These are phyloP conservation scores for Xylaria multiplex DNA, from an alignment of 2,329 filamentous ascomycete species.

Conservation along the genomic window DNA sequence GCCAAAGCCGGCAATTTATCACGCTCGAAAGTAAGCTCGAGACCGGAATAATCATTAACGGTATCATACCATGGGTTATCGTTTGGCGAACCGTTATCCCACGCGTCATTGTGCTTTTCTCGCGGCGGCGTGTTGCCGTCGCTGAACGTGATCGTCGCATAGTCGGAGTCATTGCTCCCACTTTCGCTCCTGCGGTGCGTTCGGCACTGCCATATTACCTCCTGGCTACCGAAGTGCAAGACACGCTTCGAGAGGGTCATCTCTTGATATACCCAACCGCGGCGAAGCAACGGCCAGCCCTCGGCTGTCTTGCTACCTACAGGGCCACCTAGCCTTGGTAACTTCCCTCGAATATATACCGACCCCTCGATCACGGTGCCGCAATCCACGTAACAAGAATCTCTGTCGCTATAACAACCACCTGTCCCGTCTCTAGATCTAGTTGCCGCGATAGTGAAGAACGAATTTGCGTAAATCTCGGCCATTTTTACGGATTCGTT, in stretches of 20 bases:
- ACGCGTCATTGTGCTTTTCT: conserved; percentile 11
- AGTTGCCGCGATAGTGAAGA: conserved; percentile 30
- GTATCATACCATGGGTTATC: conserved; percentile 26
- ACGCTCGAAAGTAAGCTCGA: conserved; percentile 30
- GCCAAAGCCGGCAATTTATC: conserved; percentile 34
- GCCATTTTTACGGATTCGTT: conserved; percentile 30
- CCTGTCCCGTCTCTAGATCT: conserved; percentile 26
- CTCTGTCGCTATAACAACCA: conserved; percentile 26
- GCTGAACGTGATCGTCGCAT: conserved; percentile 16
- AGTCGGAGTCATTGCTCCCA: conserved; percentile 28
- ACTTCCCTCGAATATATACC: conserved; percentile 19
- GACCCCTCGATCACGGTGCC: conserved; percentile 6
- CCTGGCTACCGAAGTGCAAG: conserved; percentile 36
- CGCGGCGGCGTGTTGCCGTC: conserved; percentile 6
- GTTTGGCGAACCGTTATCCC: conserved; percentile 17
- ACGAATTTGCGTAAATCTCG: conserved; percentile 24
- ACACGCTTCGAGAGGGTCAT: conserved; percentile 38
- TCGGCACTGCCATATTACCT: conserved; percentile 41
- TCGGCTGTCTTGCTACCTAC: conserved; percentile 14
- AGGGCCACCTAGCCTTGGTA: conserved; percentile 14
- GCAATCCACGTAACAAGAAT: conserved; percentile 5
- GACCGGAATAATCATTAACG: conserved; percentile 27
- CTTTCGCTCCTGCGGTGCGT: conserved; percentile 30
- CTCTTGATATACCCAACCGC: conserved; percentile 43
- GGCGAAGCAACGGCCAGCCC: conserved; percentile 31